phyloP scores from a whole-genome alignment of 1,284 basidiomycete genomes.

The Rhodotorula sp. region DNA sequence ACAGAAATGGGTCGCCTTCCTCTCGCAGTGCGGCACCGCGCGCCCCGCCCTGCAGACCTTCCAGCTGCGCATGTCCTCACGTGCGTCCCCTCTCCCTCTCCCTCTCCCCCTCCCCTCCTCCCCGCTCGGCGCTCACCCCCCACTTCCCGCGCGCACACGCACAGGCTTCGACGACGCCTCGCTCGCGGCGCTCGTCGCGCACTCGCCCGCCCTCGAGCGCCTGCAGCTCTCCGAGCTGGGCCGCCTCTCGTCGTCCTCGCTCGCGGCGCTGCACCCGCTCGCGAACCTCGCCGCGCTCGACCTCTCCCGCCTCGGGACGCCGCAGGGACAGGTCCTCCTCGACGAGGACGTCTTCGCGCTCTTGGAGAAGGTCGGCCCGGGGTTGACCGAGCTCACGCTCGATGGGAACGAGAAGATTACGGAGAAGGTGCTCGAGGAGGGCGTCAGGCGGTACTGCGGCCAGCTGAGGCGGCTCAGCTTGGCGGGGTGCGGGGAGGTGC shows the following conservation, averaged over 20 bases:
- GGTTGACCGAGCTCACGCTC: slow-evolving; percentile 58
- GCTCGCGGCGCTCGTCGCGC: slow-evolving; percentile 63
- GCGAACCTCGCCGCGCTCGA: slow-evolving; percentile 61
- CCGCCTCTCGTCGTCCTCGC: slow-evolving; percentile 61
- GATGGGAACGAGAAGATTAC: slow-evolving; percentile 60
- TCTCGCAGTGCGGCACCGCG: slow-evolving; percentile 50
- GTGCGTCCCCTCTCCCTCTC: slow-evolving; percentile 14
- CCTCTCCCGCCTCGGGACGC: slow-evolving; percentile 60
- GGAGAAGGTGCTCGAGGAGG: slow-evolving; percentile 63
- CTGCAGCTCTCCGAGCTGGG: slow-evolving; percentile 81
- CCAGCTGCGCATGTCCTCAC: slow-evolving; percentile 33
- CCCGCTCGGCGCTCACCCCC: background rate
- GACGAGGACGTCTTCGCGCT: slow-evolving; percentile 65
- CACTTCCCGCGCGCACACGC: no score
- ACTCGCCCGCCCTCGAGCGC: slow-evolving; percentile 66
- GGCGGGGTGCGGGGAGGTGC: slow-evolving; percentile 64
- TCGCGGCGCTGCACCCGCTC: slow-evolving; percentile 49
- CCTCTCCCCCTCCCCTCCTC: background rate
- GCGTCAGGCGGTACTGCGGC: slow-evolving; percentile 62
- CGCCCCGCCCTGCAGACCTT: slow-evolving; percentile 13
- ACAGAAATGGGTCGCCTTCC: slow-evolving; percentile 69
- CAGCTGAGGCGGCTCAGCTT: slow-evolving; percentile 64
- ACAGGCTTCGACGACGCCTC: slow-evolving; percentile 73
- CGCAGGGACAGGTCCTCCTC: slow-evolving; percentile 51
- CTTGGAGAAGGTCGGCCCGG: slow-evolving; percentile 59